A percentile compares a stretch with the other conserved stretches of the same genome.
These are phyloP conservation scores for Dictyostelium purpureum DNA, from an alignment of 78 protist genomes.

Conservation along the genomic window DNA sequence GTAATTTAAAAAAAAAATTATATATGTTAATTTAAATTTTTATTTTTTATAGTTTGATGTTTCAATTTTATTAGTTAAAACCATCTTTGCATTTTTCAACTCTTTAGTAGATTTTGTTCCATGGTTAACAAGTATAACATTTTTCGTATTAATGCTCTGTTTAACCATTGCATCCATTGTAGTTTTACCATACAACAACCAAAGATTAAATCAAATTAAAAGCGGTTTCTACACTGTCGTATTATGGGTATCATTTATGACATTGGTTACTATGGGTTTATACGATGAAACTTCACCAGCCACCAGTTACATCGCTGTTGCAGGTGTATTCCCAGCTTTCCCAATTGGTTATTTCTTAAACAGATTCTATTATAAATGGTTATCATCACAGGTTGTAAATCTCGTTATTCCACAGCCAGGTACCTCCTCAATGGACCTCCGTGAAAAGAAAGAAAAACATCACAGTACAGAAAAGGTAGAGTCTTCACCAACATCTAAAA, in stretches of 20 bases:
- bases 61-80: slow-evolving; percentile 30
- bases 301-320: neutral
- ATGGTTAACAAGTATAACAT: slow-evolving; percentile 30
- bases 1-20: neutral
- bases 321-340: slow-evolving; percentile 41
- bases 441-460: neutral
- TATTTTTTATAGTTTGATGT: slow-evolving; percentile 39
- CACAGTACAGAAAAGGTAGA: neutral
- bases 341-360: slow-evolving; percentile 21
- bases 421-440: neutral
- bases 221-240: slow-evolving; percentile 35
- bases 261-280: neutral
- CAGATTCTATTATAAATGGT: neutral
- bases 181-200: slow-evolving; percentile 51
- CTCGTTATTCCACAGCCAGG: neutral
- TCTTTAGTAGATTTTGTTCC: neutral
- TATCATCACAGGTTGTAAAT: neutral
- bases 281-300: slow-evolving; percentile 2
- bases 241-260: slow-evolving; percentile 49
- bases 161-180: slow-evolving; percentile 41
- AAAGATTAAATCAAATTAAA: slow-evolving; percentile 62
- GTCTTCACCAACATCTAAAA: neutral
- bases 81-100: slow-evolving; percentile 43
- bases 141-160: slow-evolving; percentile 22
- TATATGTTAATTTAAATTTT: neutral